Base-by-base conservation (phyloP, 2,329 filamentous ascomycete species). In the Penicillium occitanis region DNA sequence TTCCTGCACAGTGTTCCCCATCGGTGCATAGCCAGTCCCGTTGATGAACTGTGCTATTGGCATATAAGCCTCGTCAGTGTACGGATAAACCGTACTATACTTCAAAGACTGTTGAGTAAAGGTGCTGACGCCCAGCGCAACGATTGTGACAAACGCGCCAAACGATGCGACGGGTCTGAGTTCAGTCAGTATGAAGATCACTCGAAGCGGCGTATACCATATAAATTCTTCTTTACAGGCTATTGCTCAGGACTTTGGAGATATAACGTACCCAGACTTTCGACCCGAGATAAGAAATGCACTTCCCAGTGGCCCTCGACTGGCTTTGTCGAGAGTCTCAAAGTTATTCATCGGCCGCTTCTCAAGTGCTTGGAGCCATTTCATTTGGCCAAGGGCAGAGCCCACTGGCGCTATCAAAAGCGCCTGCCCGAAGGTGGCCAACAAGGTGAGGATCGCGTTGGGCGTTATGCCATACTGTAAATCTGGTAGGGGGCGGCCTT, bases 51-150 rank as follows among this genome's bases (percentile, higher is more conserved):
- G 50, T 53, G 50, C 50, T n/a, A 53, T 33, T 5, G 50, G 50
- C 50, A 53, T 33, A 53, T 33, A 53, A 33, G 50, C 50, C 28
- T 30, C 28, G 5, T 53, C 17, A 2, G 25, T 53, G 28, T 33
- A 25, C 1, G 28, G 50, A 33, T 53, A 53, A 19, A 53, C 11
- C 3, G 25, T 53, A n/a, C 10, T 11, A 19, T 53, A 53, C 17
- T 53, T 33, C 50, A 53, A 33, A 17, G 50, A 11, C 28, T 53
- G 50, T n/a, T 53, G 50, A 53, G 50, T 53, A 53, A 53, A 53
- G 22, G 50, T 19, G 50, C 50, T 53, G 14, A 53, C 33, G 8
- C 28, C 50, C 3, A 53, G 17, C 14, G 50, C 50, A 33, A 53
- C 28, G 6, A 53, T 33, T n/a, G 28, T 53, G 17, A 53, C 7